phyloP scores from a whole-genome alignment of 371 early-diverging fungal genomes.

The Dinochytrium kinnereticum region DNA sequence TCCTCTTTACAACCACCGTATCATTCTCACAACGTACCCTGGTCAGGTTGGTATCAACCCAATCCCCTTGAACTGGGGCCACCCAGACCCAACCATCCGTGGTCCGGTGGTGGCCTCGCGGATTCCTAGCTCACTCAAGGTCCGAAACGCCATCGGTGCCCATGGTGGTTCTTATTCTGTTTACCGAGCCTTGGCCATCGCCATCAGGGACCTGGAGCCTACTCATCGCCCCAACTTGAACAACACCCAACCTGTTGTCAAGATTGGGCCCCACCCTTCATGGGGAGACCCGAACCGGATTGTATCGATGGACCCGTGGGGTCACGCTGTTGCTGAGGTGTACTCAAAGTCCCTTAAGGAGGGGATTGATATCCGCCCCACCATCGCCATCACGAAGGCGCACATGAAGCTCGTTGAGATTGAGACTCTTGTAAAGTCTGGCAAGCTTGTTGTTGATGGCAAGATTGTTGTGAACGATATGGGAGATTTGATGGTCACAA shows the following conservation, averaged over 20 bases:
- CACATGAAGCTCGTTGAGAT: conserved; percentile 94
- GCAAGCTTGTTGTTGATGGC: conserved; percentile 77
- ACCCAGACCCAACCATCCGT: conserved; percentile 70
- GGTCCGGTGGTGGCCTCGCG: conserved; percentile 91
- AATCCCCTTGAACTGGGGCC: conserved; percentile 84
- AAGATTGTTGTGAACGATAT: conserved; percentile 75
- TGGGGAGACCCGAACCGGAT: conserved; percentile 92
- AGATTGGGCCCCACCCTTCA: conserved; percentile 81
- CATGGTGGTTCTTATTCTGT: conserved; percentile 94
- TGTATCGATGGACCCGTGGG: conserved; percentile 94
- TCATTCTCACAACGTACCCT: conserved; percentile 78
- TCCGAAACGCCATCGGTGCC: conserved; percentile 92
- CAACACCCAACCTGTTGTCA: conserved; percentile 86
- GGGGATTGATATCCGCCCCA: conserved; percentile 89
- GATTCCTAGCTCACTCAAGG: conserved; percentile 74
- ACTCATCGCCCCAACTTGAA: conserved; percentile 85
- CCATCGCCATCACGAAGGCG: conserved; percentile 93
- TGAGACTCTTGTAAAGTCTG: conserved; percentile 73
- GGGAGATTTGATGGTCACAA: conserved; percentile 83
- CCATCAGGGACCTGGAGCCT: conserved; percentile 85
- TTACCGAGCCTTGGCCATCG: conserved; percentile 91
- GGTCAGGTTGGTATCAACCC: conserved; percentile 87
- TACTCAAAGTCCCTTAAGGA: conserved; percentile 68
- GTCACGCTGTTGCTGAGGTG: conserved; percentile 73
- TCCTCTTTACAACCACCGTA: conserved; percentile 53